phyloP scores from a whole-genome alignment of 148 eudicot species.

The Selenicereus undatus region DNA sequence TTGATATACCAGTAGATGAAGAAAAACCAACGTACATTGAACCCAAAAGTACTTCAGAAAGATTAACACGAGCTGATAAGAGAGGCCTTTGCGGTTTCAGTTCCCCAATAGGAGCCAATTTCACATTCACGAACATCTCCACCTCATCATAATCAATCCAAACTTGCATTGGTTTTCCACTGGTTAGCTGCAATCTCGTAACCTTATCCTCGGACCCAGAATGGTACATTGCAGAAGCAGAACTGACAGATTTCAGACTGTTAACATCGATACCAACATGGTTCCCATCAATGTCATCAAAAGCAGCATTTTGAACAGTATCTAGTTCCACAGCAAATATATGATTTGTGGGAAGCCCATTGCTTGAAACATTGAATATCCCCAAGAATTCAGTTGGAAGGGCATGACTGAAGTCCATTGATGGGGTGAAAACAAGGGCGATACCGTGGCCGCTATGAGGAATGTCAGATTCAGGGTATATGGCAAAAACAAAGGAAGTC shows the following conservation, averaged over 20 bases:
- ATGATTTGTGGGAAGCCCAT: constrained; percentile 37
- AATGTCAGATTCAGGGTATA: constrained; percentile 31
- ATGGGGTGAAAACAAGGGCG: constrained; percentile 45
- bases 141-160: constrained; percentile 45
- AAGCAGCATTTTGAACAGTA: constrained; percentile 43
- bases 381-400: constrained; percentile 26
- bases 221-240: constrained; percentile 27
- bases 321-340: constrained; percentile 51
- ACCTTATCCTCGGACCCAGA: constrained; percentile 14
- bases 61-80: constrained; percentile 26
- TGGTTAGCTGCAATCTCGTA: constrained; percentile 28
- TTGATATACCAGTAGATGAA: constrained; percentile 36
- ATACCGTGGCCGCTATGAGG: constrained; percentile 49
- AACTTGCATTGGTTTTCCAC: constrained; percentile 33
- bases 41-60: constrained; percentile 27
- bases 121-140: constrained; percentile 24
- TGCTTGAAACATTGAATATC: constrained; percentile 17
- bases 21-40: constrained; percentile 42
- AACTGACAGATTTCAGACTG: constrained; percentile 24
- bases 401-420: constrained; percentile 29
- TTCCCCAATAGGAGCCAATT: constrained; percentile 30
- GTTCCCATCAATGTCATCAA: constrained; percentile 46
- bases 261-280: constrained; percentile 52
- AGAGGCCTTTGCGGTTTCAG: constrained; percentile 30
- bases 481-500: constrained; percentile 32